These are phyloP conservation scores for Fusarium napiforme DNA, from an alignment of 2,329 filamentous ascomycete genomes.

Conservation along the genomic window DNA sequence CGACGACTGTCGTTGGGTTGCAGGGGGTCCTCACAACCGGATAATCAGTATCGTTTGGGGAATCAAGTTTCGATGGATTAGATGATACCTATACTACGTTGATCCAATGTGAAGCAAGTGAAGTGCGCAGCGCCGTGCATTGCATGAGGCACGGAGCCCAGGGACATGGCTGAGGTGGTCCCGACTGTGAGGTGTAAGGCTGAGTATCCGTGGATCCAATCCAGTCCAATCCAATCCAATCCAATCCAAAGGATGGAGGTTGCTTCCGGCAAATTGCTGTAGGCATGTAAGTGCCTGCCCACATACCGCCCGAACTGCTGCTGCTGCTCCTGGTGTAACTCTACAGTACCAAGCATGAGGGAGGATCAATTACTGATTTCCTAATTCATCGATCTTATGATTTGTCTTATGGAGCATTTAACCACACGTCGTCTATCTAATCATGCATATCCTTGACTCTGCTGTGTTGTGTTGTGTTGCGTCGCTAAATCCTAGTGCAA, in stretches of 20 bases:
- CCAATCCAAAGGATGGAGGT: neutral
- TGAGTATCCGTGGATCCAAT: neutral
- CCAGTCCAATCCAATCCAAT: neutral
- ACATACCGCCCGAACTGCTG: neutral
- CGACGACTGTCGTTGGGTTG: neutral
- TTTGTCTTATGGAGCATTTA: neutral
- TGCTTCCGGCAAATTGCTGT: constrained; percentile 16
- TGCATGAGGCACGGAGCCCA: constrained; percentile 10
- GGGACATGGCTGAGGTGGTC: constrained; percentile 23
- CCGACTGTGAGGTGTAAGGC: constrained; percentile 39
- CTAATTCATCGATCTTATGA: neutral
- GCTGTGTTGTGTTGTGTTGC: neutral
- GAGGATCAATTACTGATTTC: constrained; percentile 15
- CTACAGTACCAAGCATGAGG: neutral
- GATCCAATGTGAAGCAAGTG: constrained; percentile 1
- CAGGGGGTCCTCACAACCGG: neutral
- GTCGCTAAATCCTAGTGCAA: neutral
- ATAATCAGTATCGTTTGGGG: neutral
- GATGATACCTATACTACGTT: constrained; percentile 1
- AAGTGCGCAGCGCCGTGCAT: constrained; percentile 14
- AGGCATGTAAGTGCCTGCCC: neutral
- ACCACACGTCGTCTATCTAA: constrained; percentile 3
- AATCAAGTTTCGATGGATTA: constrained; percentile 5
- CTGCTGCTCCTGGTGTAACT: neutral
- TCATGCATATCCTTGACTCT: neutral